Conservation (phyloP, 2,329 filamentous ascomycete species). For the Colletotrichum camelliae region DNA sequence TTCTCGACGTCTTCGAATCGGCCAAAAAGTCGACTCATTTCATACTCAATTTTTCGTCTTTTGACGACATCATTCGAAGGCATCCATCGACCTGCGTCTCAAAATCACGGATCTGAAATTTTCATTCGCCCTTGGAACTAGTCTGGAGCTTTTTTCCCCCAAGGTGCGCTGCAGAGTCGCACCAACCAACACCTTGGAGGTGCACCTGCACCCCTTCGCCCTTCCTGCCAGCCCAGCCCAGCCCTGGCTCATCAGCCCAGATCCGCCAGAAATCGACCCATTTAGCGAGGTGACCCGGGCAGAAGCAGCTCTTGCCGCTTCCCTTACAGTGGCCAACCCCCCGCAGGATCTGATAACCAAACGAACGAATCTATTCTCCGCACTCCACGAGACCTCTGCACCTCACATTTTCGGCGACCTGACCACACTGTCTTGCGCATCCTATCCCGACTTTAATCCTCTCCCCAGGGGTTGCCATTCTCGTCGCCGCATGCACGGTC, state of each 20-base stretch:
- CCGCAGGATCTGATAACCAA: constrained; percentile 24
- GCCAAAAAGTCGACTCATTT: neutral
- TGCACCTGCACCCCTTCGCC: neutral
- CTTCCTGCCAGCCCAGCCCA: neutral
- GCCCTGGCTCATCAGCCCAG: constrained; percentile 27
- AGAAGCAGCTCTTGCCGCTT: constrained; percentile 7
- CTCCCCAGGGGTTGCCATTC: neutral
- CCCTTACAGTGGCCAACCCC: constrained; percentile 21
- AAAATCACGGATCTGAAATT: neutral
- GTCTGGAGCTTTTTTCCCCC: neutral
- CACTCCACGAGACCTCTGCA: constrained; percentile 17
- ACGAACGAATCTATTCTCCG: constrained; percentile 23
- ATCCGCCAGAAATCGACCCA: constrained; percentile 28
- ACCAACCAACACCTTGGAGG: constrained; percentile 3
- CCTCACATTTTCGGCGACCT: constrained; percentile 21
- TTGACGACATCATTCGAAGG: neutral
- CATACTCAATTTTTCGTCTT: neutral
- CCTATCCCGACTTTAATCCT: neutral
- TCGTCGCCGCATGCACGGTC: constrained; percentile 29
- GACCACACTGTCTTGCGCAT: constrained; percentile 2
- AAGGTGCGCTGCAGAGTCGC: neutral
- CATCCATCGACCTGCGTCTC: neutral
- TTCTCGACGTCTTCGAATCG: neutral
- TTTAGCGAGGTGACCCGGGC: constrained; percentile 16
- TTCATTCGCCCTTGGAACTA: neutral